Percentiles rank a stretch among this genome's conserved stretches.
These are phyloP conservation scores for Chalciporus piperatus DNA, from an alignment of 768 basidiomycete genomes.

Conservation along the genomic window DNA sequence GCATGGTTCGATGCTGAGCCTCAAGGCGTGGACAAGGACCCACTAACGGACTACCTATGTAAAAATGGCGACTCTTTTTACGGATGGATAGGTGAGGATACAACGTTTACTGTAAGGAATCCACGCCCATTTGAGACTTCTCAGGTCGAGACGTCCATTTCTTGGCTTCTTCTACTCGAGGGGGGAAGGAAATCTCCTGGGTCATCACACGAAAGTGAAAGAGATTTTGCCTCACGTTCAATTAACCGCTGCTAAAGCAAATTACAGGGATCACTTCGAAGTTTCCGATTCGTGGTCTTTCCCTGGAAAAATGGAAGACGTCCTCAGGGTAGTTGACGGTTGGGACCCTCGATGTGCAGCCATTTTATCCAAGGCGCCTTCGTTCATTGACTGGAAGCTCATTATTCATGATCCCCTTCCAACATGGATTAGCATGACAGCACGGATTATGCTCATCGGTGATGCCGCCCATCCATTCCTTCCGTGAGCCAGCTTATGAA, in stretches of 20 bases:
- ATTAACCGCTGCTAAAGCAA: background rate
- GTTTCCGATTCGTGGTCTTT: slow-evolving; percentile 21
- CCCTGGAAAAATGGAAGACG: slow-evolving; percentile 20
- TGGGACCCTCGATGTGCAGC: slow-evolving; percentile 21
- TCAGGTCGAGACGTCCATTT: slow-evolving; percentile 17
- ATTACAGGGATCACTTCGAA: slow-evolving; percentile 8
- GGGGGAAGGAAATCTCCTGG: slow-evolving; percentile 10
- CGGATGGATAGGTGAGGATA: slow-evolving; percentile 18
- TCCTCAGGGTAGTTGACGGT: slow-evolving; percentile 13
- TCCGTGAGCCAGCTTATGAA: slow-evolving; percentile 5
- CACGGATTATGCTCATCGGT: slow-evolving; percentile 16
- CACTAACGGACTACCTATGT: slow-evolving; percentile 12
- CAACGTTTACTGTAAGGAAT: background rate
- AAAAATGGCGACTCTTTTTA: slow-evolving; percentile 13
- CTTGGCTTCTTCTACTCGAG: slow-evolving; percentile 14
- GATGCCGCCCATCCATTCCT: slow-evolving; percentile 24
- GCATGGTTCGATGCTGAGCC: slow-evolving; percentile 21
- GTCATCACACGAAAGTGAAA: slow-evolving; percentile 18
- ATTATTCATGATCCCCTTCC: slow-evolving; percentile 36
- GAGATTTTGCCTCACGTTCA: background rate
- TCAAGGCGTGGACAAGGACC: slow-evolving; percentile 17
- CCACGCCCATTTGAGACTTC: background rate
- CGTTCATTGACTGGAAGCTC: slow-evolving; percentile 37
- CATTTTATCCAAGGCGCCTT: slow-evolving; percentile 16
- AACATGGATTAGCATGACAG: slow-evolving; percentile 32